Percentiles rank a stretch among this genome's conserved stretches.
Conservation (phyloP, 768 basidiomycete species). For the Rubroboletus pulcherrimus region DNA sequence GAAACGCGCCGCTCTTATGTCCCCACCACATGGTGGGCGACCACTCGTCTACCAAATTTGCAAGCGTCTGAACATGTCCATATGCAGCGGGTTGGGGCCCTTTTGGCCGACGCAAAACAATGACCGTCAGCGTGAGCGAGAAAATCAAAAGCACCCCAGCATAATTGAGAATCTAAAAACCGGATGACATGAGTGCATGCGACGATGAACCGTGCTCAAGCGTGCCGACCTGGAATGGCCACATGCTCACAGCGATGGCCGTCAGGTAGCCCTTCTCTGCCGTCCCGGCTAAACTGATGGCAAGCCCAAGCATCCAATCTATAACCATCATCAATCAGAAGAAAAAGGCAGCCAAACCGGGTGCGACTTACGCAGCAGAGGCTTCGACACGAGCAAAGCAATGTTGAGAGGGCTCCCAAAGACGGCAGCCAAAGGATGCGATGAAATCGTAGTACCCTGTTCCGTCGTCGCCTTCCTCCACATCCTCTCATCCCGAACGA, state of each 20-base stretch:
- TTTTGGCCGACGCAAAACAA: constrained; percentile 13
- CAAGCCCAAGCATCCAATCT: constrained; percentile 34
- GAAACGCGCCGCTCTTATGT: constrained; percentile 12
- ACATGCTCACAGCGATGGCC: constrained; percentile 24
- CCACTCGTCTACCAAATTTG: constrained; percentile 36
- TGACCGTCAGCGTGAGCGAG: constrained; percentile 13
- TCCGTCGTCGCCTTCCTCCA: constrained; percentile 24
- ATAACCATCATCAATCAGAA: neutral
- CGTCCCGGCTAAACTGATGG: constrained; percentile 16
- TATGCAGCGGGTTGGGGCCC: constrained; percentile 32
- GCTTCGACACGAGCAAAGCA: constrained; percentile 19
- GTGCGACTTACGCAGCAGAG: constrained; percentile 26
- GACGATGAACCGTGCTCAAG: neutral
- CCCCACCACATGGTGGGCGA: constrained; percentile 33
- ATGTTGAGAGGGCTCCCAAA: constrained; percentile 19
- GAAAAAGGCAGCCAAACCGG: neutral
- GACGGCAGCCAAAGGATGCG: constrained; percentile 21
- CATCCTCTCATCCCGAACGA: constrained; percentile 25
- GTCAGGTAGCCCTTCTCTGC: constrained; percentile 11
- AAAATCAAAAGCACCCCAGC: constrained; percentile 17
- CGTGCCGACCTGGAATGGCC: constrained; percentile 21
- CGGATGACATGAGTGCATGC: neutral
- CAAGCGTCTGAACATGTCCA: constrained; percentile 33
- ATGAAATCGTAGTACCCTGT: constrained; percentile 14
- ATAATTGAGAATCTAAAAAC: constrained; percentile 27